Conservation (phyloP, 2,329 filamentous ascomycete species). For the Colletotrichum cuscutae region DNA sequence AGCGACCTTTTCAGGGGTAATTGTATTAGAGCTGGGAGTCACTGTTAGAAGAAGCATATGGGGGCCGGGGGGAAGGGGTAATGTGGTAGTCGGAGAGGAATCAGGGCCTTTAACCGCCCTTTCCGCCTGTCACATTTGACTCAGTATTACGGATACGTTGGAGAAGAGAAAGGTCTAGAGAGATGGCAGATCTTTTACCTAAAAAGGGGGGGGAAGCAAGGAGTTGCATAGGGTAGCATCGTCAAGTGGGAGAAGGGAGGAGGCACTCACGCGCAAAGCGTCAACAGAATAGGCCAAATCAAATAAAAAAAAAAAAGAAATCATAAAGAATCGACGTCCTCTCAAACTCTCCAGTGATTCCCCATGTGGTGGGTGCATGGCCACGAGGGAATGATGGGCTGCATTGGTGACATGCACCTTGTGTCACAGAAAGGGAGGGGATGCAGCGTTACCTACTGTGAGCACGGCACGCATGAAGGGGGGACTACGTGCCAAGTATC, state of each 20-base stretch:
- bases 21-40: slow-evolving; percentile 15
- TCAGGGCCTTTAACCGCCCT: slow-evolving; percentile 7
- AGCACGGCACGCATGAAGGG: neutral
- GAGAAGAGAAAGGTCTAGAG: neutral
- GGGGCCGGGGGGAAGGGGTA: neutral
- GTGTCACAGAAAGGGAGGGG: neutral
- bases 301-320: neutral
- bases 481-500: neutral
- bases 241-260: neutral
- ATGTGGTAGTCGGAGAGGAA: neutral
- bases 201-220: neutral
- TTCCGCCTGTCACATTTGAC: slow-evolving; percentile 22
- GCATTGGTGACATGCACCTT: neutral
- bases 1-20: slow-evolving; percentile 4
- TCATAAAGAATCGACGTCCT: neutral
- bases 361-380: neutral
- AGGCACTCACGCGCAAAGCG: neutral
- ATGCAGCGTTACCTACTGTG: neutral
- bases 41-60: neutral
- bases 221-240: slow-evolving; percentile 22
- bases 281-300: neutral
- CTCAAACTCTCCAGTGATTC: neutral
- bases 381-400: neutral
- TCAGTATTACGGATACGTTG: neutral
- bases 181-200: slow-evolving; percentile 16